Evolutionary conservation across 768 basidiomycete species (phyloP), one percentile per base, ranked within the genome.

Genomic region (Pleurotus djamor): DNA sequence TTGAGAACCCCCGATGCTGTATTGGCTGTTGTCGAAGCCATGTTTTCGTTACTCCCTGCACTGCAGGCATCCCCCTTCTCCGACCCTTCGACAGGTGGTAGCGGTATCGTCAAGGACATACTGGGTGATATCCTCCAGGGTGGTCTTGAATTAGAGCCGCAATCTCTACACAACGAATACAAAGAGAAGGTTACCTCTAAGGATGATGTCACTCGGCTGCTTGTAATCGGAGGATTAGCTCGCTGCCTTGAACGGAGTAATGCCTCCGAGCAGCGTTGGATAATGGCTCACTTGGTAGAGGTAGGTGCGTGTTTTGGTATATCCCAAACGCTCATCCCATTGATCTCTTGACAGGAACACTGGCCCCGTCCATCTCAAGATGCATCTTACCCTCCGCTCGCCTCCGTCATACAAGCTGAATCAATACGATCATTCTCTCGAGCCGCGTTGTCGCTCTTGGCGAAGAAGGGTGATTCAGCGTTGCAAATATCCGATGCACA

Each of bases 121-220:
- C 74, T 87, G 32, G 62, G 67, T 0, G 73, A 80, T 32, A 71
- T 85, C n/a, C 66, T 74, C 36, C 68, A 69, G 17, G 84, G 83
- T 1, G 74, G 73, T 45, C 77, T 82, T 7, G 75, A 80, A 43
- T 70, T 88, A 4, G 79, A 83, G 14, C 65, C 72, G 33, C 68
- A 72, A 4, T 68, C 75, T 5, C 63, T 87, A 3, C 79, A 83
- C 65, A 79, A 82, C 57, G 79, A 82, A 52, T 88, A 84, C 64
- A 80, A 76, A 60, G 67, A 69, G 45, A 59, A 69, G 62, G 64
- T 68, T 64, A 76, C 77, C 4, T 70, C 70, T 14, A 72, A 75
- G 5, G 77, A 79, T 47, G 68, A 75, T 7, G 56, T 81, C n/a
- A 66, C 73, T 41, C 71, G 70, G 12, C 68, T 72, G 7, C 61